Evolutionary conservation across 176 grass and related monocot species (phyloP).

Genomic region (Miscanthus lutarioriparius): DNA sequence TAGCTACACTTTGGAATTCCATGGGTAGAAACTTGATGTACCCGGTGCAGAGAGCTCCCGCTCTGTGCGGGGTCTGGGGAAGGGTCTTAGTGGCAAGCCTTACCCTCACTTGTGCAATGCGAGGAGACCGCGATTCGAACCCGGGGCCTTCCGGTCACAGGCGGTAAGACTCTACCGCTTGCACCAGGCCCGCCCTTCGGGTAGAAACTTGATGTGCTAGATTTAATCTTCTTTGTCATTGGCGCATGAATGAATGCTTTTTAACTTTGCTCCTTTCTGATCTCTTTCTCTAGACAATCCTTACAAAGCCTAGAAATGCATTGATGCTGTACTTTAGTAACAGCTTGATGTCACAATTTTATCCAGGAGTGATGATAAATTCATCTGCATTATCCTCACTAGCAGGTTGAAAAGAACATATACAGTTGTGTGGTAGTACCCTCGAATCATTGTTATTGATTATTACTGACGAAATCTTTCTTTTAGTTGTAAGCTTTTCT

Average conservation of each 20-base stretch:
- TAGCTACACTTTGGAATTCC: slow-evolving; percentile 4
- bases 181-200: too few relatives aligned
- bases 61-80: too few relatives aligned
- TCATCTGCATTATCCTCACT: slow-evolving; percentile 10
- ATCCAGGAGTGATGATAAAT: neutral
- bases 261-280: slow-evolving; percentile 29
- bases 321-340: slow-evolving; percentile 14
- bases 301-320: slow-evolving; percentile 7
- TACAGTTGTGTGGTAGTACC: slow-evolving; percentile 16
- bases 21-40: neutral
- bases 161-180: too few relatives aligned
- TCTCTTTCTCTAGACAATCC: neutral
- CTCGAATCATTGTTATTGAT: neutral
- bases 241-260: neutral
- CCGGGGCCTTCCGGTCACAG: too few relatives aligned
- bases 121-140: too few relatives aligned
- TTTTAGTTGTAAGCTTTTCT: slow-evolving; percentile 21
- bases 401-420: neutral
- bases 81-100: too few relatives aligned
- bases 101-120: too few relatives aligned
- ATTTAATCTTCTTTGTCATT: neutral
- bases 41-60: too few relatives aligned
- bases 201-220: neutral
- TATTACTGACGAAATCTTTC: neutral
- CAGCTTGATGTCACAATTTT: neutral